Evolutionary conservation across 1,284 basidiomycete genomes (phyloP), one percentile per base, ranked within the genome.

Genomic region (Uromyces viciae-fabae): DNA sequence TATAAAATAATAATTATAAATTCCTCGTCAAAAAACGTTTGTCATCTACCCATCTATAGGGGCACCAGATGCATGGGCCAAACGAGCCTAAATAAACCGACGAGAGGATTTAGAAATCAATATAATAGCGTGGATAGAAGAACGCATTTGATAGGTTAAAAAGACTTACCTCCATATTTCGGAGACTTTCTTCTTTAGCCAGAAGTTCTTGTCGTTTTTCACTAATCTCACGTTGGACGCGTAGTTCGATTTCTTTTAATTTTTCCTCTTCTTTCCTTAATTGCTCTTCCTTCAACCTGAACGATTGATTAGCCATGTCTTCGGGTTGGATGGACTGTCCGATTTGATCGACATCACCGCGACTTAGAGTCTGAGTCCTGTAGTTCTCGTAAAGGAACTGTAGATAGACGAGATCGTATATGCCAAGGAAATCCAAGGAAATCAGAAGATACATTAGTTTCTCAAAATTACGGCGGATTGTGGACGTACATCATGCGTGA

Each of bases 221-320:
- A 87, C 94, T 94, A 88, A 99, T 96, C 89, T 99, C 97, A 82
- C 97, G 91, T 87, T 98, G 96, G 52, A 98, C 95, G 87, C 94
- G 95, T 87, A 98, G 90, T 86, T 99, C 97, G 86, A 98, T 95
- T 88, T 99, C 97, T 84, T 96, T 93, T 83, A 99, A 89, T 91
- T 94, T 86, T 56, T 85, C 84, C 84, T 87, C 86, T 87, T 99
- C 97, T 82, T 94, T 89, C 84, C 95, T 92, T 82, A 99, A 91
- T 87, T 99, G 97, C 87, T 99, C 96, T 88, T 99, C 96, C 89
- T 98, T 98, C 88, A 98, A 91, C 82, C 95, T 92, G 75, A 98
- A 95, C 79, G 92, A 94, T 88, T 98, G 96, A 83, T 92, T 96
- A 22, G 95, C 95, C 84, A 99, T 91, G 85, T 98, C 97, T 86